Evolutionary conservation across 2,329 filamentous ascomycete genomes (phyloP), one percentile per base, ranked within the genome.

Genomic region (Penicillium capsulatum): DNA sequence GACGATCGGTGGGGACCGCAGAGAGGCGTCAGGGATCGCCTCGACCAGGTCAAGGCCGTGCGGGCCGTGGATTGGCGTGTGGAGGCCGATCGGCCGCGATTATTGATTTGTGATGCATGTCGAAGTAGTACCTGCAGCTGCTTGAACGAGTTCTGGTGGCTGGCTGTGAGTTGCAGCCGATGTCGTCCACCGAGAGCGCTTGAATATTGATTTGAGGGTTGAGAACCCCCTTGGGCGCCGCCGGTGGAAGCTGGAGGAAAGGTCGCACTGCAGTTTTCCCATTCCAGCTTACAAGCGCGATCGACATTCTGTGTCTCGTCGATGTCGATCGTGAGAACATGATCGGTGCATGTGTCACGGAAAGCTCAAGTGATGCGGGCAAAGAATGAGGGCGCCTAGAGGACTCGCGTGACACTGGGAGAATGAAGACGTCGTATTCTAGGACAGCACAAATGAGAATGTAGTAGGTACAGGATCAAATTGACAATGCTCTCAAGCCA

Each of bases 71-170:
- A 19, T 38, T 40, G 39, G 31, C 29, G 30, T 46, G 40, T 30
- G 36, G 40, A 22, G 9, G 31, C 16, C 15, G 36, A 38, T 39
- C 27, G 26, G 30, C 22, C 29, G 40, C 35, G 17, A 42, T 43
- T 50, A 51, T 51, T 46, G 42, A 45, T 50, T 47, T 26, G 17
- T 19, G 36, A 34, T 27, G 30, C 28, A 26, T 17, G 17, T 22
- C 30, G 20, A 30, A 24, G 35, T 35, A 50, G 45, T 53, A 49
- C 51, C 49, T 54, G 49, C 51, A 53, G 47, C 42, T 36, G 41
- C 38, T 30, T 44, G 19, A 27, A 37, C 31, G 29, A n/a, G 4
- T 38, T 40, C 38, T 5, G 5, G 41, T 51, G 48, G 48, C 46
- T 51, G 46, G 44, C 46, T 49, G 45, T 22, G 9, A 9, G 9